phyloP scores from a whole-genome alignment of 305 asterid species.

The Solanum hybrid region DNA sequence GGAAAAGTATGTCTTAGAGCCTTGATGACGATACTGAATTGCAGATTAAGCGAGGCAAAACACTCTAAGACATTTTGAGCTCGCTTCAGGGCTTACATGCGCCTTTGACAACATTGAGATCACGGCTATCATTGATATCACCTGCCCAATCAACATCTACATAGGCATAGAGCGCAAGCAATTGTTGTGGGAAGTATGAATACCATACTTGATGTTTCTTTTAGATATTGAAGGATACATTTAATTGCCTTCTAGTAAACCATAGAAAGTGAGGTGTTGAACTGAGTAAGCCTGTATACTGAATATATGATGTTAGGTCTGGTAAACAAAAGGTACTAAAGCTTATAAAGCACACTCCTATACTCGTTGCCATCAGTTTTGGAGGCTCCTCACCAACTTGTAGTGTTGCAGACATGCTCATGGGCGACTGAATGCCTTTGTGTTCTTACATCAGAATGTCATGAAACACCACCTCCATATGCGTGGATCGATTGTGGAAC shows the following conservation, averaged over 20 bases:
- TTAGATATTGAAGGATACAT: background rate
- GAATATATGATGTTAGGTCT: background rate
- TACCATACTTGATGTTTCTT: background rate
- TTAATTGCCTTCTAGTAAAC: background rate
- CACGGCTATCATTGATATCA: background rate
- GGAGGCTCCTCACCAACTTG: background rate
- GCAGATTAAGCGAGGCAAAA: background rate
- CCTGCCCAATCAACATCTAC: background rate
- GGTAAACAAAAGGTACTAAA: background rate
- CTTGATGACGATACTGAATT: background rate
- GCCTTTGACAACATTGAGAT: background rate
- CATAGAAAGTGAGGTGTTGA: background rate
- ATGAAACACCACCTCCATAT: background rate
- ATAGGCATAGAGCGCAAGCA: background rate
- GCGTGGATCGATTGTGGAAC: background rate
- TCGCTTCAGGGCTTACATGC: background rate
- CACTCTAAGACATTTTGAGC: background rate
- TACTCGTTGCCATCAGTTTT: background rate
- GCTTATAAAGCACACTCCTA: background rate
- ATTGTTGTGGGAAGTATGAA: background rate
- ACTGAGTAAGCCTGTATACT: background rate
- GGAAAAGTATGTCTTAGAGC: background rate
- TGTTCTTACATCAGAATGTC: background rate
- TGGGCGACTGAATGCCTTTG: background rate
- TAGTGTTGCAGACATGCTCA: background rate